Percentiles rank a stretch among this genome's conserved stretches.
phyloP scores from a whole-genome alignment of 768 basidiomycete species.

The Suillus luteus region DNA sequence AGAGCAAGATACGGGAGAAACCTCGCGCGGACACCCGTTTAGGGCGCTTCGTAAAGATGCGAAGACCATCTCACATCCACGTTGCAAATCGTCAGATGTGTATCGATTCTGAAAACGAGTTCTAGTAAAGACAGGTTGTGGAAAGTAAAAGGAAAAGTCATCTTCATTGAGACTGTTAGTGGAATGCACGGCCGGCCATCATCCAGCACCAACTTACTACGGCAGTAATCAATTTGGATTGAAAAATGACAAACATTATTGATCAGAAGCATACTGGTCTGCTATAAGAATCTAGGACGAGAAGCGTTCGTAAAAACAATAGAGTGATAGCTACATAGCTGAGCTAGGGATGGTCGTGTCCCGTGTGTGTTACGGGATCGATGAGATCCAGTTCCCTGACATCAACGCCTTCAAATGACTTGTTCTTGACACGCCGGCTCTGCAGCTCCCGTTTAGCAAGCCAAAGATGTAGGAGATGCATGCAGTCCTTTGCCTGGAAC shows the following conservation, averaged over 20 bases:
- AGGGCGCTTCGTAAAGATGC: not conserved
- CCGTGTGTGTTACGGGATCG: constrained; percentile 26
- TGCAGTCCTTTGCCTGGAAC: constrained; percentile 62
- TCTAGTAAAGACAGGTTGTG: not conserved
- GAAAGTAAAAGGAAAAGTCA: not conserved
- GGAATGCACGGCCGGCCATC: not conserved
- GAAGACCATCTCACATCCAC: not conserved
- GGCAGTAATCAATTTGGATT: not conserved
- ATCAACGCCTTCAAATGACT: constrained; percentile 76
- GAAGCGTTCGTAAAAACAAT: not conserved
- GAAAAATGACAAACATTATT: not conserved
- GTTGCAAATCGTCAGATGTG: not conserved
- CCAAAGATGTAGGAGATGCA: constrained; percentile 68
- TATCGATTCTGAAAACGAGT: not conserved
- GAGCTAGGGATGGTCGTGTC: constrained; percentile 9
- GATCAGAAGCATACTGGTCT: not conserved
- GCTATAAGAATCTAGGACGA: constrained; percentile 2
- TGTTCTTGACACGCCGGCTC: constrained; percentile 65
- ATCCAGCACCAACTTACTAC: not conserved
- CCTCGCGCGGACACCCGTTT: not conserved
- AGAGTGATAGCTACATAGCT: not conserved
- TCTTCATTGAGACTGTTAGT: not conserved
- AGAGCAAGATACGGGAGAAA: not conserved
- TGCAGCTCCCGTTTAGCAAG: constrained; percentile 73
- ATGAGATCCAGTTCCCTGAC: constrained; percentile 65